Base-by-base conservation (phyloP, 192 early-diverging fungal species). In the Umbelopsis isabellina region DNA sequence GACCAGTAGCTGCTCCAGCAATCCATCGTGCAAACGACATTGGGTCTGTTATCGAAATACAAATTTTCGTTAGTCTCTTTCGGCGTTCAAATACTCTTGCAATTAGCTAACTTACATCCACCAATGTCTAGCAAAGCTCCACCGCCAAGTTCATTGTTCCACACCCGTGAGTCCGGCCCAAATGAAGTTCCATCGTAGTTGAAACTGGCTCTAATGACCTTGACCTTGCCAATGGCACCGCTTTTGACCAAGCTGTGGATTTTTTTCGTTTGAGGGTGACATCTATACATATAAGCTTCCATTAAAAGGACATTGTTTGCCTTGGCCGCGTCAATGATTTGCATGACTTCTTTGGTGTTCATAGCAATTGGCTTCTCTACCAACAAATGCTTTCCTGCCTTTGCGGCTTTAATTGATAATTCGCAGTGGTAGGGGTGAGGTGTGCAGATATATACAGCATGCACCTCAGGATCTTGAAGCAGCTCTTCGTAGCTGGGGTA, bases 401-500 rank as follows among this genome's bases (percentile, higher is more conserved):
- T 69, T 25, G 90, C 71, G 0, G 82, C 76, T 48, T 73, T 66
- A 12, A 84, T 77, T 6, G 85, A 83, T 6, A 86, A 79, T 12
- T 78, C 76, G 58, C 75, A 86, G 68, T 93, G 92, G 8, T 85
- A 77, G 49, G 83, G 81, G 67, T 90, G 86, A 16, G 91, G 91
- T 2, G 88, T 86, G 44, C 86, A 87, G 33, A 93, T 85, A 27
- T 91, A 79, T 16, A 92, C 87, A 16, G 91, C 80, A 30, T 91
- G 82, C 33, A 93, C 81, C 10, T 80, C 75, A 13, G 72, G 50
- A 46, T 83, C 82, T 5, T 72, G 65, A 13, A 90, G 66, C 45
- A 92, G 55, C 9, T 85, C 81, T 2, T 83, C 77, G 33, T 85
- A 80, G 20, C 77, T 79, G 10, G 72, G 69, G 23, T 85, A 82